phyloP scores from a whole-genome alignment of 192 early-diverging fungal genomes.

The Podochytrium sp. region DNA sequence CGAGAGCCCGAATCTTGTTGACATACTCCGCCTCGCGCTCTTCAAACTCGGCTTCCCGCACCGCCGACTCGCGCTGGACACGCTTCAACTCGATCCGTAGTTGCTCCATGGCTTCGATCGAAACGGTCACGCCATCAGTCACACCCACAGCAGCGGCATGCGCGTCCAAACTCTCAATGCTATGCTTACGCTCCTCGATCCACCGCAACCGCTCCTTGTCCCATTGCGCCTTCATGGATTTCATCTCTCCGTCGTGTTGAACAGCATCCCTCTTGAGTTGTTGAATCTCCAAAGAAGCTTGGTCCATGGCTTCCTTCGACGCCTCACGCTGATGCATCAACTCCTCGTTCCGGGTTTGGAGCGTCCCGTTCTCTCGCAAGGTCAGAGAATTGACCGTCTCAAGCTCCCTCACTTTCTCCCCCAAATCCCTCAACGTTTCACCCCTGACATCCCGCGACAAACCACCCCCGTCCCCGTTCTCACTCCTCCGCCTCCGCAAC shows the following conservation, averaged over 20 bases:
- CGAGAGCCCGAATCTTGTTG: neutral
- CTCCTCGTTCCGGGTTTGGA: neutral
- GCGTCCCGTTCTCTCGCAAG: neutral
- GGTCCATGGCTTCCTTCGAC: neutral
- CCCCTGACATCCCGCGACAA: neutral
- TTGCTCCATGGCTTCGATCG: neutral
- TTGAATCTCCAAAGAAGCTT: neutral
- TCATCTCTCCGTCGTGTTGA: neutral
- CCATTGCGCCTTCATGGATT: neutral
- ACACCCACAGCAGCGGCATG: neutral
- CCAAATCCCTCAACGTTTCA: too few relatives aligned
- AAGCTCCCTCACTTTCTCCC: too few relatives aligned
- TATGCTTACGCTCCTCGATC: neutral
- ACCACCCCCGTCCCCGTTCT: neutral
- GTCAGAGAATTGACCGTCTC: too few relatives aligned
- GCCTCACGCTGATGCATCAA: neutral
- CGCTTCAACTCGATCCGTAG: neutral
- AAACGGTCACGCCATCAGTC: neutral
- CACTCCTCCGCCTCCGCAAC: neutral
- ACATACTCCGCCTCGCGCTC: neutral
- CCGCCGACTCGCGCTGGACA: neutral
- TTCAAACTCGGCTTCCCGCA: neutral
- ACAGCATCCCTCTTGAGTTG: neutral
- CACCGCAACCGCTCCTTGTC: neutral
- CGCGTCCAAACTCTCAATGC: neutral